Conservation (phyloP, 2,329 filamentous ascomycete genomes). For the Fusarium sp. region DNA sequence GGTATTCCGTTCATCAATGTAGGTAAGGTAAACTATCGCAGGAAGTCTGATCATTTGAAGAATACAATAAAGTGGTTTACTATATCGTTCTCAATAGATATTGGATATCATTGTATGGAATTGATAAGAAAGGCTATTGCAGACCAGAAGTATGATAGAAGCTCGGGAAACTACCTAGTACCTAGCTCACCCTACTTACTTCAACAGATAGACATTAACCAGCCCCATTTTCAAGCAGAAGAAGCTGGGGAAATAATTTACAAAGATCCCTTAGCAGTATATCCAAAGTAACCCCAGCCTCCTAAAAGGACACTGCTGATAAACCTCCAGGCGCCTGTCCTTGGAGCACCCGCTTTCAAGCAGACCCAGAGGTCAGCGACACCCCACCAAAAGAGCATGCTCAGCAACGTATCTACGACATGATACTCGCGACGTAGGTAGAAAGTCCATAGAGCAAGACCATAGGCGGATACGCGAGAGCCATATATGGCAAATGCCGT, state of each 20-base stretch:
- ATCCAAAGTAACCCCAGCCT: conserved; percentile 38
- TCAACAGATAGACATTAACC: neutral
- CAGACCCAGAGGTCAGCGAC: conserved; percentile 44
- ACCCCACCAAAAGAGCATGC: conserved; percentile 36
- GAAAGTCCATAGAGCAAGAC: conserved; percentile 42
- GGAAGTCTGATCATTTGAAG: neutral
- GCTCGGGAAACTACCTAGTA: too few species aligned
- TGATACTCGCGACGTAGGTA: conserved; percentile 40
- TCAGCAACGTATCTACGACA: conserved; percentile 43
- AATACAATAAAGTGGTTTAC: too few species aligned
- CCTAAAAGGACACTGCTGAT: conserved; percentile 19
- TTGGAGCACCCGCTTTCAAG: conserved; percentile 40
- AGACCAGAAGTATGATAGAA: too few species aligned
- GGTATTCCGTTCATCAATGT: too few species aligned
- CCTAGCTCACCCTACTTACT: too few species aligned
- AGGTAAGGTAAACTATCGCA: too few species aligned
- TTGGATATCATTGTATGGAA: too few species aligned
- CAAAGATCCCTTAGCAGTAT: conserved; percentile 31
- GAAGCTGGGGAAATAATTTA: neutral
- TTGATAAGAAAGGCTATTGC: too few species aligned
- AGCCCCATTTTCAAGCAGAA: neutral
- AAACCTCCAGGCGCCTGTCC: conserved; percentile 32
- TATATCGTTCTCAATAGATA: too few species aligned
- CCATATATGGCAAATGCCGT: conserved; percentile 49
- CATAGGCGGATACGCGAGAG: conserved; percentile 38